Evolutionary conservation across 108 stramenopile genomes (phyloP).

Genomic region (Mayamaea pseudoterrestris): DNA sequence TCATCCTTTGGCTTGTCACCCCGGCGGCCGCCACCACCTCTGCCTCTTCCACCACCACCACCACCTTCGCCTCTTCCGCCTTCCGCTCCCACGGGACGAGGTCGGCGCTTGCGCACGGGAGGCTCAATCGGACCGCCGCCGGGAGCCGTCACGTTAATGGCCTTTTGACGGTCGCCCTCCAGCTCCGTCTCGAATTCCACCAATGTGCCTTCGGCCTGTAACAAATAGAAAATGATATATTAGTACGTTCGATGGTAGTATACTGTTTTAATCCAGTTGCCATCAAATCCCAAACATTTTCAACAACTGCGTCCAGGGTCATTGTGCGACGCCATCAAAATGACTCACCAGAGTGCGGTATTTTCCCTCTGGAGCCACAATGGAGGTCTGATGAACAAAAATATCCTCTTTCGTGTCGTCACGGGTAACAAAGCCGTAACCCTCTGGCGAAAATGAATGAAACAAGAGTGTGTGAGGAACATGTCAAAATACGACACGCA

Average conservation of each 20-base stretch:
- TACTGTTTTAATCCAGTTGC: no score
- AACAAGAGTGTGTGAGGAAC: no score
- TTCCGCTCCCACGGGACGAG: background rate
- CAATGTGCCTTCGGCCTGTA: constrained; percentile 45
- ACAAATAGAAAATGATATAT: background rate
- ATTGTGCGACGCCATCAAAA: no score
- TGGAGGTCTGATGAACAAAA: constrained; percentile 63
- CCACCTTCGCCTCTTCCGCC: no score
- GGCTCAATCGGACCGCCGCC: constrained; percentile 37
- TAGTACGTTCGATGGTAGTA: no score
- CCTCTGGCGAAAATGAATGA: no score
- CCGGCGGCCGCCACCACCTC: background rate
- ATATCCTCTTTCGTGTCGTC: constrained; percentile 57
- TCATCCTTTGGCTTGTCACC: background rate
- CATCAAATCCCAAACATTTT: no score
- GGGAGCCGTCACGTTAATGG: constrained; percentile 45
- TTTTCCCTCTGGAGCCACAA: constrained; percentile 39
- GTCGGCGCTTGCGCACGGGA: constrained; percentile 2
- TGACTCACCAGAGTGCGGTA: constrained; percentile 60
- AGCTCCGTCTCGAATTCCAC: constrained; percentile 65
- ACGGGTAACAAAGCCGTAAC: constrained; percentile 56
- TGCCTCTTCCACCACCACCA: no score
- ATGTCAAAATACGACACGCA: no score
- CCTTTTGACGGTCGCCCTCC: constrained; percentile 43
- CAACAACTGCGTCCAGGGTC: no score